Evolutionary conservation across 345 rosid species (phyloP).

Genomic region (Adansonia digitata): DNA sequence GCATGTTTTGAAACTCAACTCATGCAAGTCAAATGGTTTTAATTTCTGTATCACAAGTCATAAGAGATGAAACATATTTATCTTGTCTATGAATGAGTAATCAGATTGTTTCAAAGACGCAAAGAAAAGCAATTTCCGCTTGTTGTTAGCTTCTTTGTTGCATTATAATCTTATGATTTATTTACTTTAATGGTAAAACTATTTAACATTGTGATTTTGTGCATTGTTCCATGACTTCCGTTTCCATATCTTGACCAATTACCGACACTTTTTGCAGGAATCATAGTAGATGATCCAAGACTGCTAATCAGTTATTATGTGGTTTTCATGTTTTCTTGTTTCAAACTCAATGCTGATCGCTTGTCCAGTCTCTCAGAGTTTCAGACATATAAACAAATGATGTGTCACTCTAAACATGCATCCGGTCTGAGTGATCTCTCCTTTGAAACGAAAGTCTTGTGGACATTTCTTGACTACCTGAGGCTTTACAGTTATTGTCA

Average conservation of each 20-base stretch:
- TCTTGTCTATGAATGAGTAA: not conserved
- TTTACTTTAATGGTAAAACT: not conserved
- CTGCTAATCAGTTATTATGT: constrained; percentile 72
- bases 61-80: not conserved
- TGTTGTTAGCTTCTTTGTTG: not conserved
- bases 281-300: constrained; percentile 72
- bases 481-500: constrained; percentile 86
- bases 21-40: constrained; percentile 1
- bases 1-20: not conserved
- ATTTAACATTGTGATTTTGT: not conserved
- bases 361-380: constrained; percentile 70
- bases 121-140: not conserved
- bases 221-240: not conserved
- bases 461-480: constrained; percentile 88
- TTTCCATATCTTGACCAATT: not conserved
- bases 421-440: constrained; percentile 90
- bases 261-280: constrained; percentile 45
- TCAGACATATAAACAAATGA: constrained; percentile 63
- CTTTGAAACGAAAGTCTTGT: constrained; percentile 93
- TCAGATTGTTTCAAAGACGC: not conserved
- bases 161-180: not conserved
- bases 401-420: constrained; percentile 63
- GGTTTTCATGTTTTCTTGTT: constrained; percentile 80
- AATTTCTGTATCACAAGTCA: not conserved
- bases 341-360: constrained; percentile 85